Percentiles rank a stretch among this genome's conserved stretches.
Conservation (phyloP, 2,329 filamentous ascomycete genomes). For the Tolypocladium tundrense region DNA sequence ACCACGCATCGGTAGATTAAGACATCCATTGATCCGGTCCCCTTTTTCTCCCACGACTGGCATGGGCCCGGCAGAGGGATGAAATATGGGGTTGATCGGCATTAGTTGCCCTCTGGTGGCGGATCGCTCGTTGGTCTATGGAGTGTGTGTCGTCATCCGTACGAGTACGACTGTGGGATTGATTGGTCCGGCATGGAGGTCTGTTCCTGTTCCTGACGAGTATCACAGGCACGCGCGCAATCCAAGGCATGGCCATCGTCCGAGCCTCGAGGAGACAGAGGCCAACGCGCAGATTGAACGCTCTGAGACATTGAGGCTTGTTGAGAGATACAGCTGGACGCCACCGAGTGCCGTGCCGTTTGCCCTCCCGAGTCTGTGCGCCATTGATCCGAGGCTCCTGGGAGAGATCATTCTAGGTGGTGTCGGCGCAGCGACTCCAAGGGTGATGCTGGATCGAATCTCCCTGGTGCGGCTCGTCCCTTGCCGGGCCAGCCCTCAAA, state of each 20-base stretch:
- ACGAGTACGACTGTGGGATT: background rate
- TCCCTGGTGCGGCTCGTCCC: too few relatives aligned
- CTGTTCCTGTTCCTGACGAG: background rate
- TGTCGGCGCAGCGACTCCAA: background rate
- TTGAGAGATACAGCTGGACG: background rate
- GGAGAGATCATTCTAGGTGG: background rate
- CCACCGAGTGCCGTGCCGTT: background rate
- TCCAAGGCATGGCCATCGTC: background rate
- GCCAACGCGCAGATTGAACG: background rate
- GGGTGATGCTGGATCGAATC: too few relatives aligned
- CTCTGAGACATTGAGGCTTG: background rate
- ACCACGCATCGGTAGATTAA: background rate
- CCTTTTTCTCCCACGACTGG: background rate
- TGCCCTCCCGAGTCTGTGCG: too few relatives aligned
- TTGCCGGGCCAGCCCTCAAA: too few relatives aligned
- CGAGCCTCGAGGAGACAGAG: background rate
- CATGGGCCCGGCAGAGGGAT: background rate
- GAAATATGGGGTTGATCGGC: background rate
- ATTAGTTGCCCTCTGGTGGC: background rate
- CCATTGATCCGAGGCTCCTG: too few relatives aligned
- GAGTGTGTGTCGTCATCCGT: background rate
- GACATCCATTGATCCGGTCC: background rate
- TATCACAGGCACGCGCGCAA: background rate
- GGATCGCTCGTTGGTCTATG: background rate
- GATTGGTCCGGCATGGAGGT: background rate